Evolutionary conservation across 73 alveolate species (phyloP).

Genomic region (Paramecium octaurelia): DNA sequence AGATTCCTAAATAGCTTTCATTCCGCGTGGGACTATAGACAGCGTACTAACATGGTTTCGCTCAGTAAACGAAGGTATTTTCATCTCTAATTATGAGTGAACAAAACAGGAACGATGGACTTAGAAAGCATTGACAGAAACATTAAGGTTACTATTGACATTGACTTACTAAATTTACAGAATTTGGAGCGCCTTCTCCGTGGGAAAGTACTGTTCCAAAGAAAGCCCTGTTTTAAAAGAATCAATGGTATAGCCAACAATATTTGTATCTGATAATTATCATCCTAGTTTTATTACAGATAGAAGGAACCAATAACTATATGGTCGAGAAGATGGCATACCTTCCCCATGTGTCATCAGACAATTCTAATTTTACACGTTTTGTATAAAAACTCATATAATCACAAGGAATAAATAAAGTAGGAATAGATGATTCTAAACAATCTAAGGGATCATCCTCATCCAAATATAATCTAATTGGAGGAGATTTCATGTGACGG

Average conservation of each 20-base stretch:
- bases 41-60: slow-evolving; percentile 11
- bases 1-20: not conserved
- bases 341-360: not conserved
- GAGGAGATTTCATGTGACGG: not conserved
- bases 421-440: not conserved
- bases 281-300: not conserved
- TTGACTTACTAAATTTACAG: not conserved
- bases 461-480: not conserved
- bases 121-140: not conserved
- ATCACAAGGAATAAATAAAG: not conserved
- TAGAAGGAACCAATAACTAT: not conserved
- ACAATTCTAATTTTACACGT: not conserved
- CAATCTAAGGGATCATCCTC: not conserved
- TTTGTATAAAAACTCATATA: not conserved
- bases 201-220: not conserved
- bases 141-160: slow-evolving; percentile 21
- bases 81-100: not conserved
- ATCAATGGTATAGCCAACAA: not conserved
- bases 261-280: not conserved
- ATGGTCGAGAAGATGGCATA: slow-evolving; percentile 15
- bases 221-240: not conserved
- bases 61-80: not conserved
- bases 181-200: not conserved
- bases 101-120: slow-evolving; percentile 13
- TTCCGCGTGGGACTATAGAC: not conserved